These are phyloP conservation scores for Eucalyptus curtisii DNA, from an alignment of 345 rosid species.

Conservation along the genomic window DNA sequence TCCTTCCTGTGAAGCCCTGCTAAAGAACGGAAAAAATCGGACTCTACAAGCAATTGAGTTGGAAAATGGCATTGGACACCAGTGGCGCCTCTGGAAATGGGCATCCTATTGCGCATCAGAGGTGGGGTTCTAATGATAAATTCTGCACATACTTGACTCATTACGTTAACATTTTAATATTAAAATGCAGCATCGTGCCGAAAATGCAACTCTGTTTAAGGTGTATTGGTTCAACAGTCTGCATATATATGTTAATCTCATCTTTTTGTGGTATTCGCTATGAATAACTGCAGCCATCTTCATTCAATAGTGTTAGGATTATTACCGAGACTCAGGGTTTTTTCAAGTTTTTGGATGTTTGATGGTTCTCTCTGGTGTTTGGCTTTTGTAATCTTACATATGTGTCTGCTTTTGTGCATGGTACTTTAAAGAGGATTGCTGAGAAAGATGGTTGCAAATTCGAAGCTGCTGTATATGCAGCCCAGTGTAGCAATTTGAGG, in stretches of 20 bases:
- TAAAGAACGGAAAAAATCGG: slow-evolving; percentile 72
- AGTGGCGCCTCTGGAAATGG: slow-evolving; percentile 94
- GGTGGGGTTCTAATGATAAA: slow-evolving; percentile 17
- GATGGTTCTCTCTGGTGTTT: neutral
- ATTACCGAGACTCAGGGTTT: neutral
- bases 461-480: slow-evolving; percentile 86
- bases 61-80: slow-evolving; percentile 88
- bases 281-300: neutral
- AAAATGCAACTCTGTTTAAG: neutral
- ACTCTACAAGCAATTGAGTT: slow-evolving; percentile 84
- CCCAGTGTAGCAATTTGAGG: slow-evolving; percentile 81
- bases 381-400: neutral
- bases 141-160: neutral
- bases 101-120: slow-evolving; percentile 92
- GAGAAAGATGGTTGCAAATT: slow-evolving; percentile 78
- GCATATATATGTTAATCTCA: neutral
- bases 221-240: neutral
- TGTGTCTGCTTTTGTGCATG: neutral
- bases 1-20: slow-evolving; percentile 79
- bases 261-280: neutral
- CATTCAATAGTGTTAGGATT: neutral
- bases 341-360: neutral
- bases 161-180: neutral
- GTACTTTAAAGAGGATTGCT: slow-evolving; percentile 60
- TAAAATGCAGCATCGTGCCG: neutral